These are phyloP conservation scores for Grosmannia huntii DNA, from an alignment of 2,329 filamentous ascomycete species.

Conservation along the genomic window DNA sequence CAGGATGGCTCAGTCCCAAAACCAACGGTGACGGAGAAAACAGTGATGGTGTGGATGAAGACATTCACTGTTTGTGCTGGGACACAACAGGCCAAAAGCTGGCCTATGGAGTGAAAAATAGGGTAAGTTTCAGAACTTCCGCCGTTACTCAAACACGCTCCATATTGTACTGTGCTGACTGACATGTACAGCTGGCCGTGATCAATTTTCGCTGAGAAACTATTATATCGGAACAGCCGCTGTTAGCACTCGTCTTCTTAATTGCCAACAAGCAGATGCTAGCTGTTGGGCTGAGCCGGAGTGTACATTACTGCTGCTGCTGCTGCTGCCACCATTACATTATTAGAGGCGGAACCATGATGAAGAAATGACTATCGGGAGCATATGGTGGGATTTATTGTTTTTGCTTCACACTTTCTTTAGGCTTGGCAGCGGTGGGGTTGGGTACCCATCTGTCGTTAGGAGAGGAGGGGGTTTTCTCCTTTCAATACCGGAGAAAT, in stretches of 20 bases:
- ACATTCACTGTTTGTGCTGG: conserved; percentile 50
- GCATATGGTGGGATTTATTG: conserved; percentile 4
- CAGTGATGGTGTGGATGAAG: conserved; percentile 29
- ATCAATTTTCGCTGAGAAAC: conserved; percentile 12
- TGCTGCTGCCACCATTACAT: neutral
- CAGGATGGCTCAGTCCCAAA: conserved; percentile 46
- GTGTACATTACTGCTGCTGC: conserved; percentile 3
- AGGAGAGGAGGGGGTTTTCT: neutral
- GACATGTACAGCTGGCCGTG: conserved; percentile 11
- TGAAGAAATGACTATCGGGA: conserved; percentile 10
- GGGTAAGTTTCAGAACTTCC: conserved; percentile 30
- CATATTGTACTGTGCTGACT: neutral
- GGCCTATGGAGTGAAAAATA: conserved; percentile 50
- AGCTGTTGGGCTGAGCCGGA: neutral
- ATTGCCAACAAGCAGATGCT: neutral
- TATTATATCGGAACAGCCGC: neutral
- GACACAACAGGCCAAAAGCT: conserved; percentile 48
- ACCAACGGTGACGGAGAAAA: conserved; percentile 34
- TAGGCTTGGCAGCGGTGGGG: neutral
- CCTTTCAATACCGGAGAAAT: neutral
- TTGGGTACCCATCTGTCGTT: neutral
- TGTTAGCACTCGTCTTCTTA: neutral
- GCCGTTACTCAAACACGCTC: neutral
- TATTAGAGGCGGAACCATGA: conserved; percentile 8
- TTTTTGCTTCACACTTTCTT: conserved; percentile 1